Conservation (phyloP, 2,329 filamentous ascomycete species). For the Paraconiothyrium brasiliense region DNA sequence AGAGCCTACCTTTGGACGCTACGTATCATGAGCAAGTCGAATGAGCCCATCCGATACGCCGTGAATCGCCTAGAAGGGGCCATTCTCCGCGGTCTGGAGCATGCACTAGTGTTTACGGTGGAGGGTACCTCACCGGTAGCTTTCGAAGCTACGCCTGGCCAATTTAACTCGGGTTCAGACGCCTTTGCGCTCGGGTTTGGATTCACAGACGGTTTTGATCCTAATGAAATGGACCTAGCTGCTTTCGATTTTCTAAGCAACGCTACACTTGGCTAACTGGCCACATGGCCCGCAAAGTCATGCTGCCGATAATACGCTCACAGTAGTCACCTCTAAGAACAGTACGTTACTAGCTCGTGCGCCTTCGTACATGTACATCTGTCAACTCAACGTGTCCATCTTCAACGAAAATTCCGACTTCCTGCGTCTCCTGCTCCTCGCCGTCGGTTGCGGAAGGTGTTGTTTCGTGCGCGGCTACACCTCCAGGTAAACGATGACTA, state of each 20-base stretch:
- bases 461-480: too few relatives aligned
- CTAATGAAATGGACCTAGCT: constrained; percentile 4
- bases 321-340: neutral
- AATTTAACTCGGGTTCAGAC: neutral
- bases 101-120: constrained; percentile 49
- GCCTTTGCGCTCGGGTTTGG: constrained; percentile 5
- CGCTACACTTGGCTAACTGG: neutral
- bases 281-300: neutral
- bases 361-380: constrained; percentile 2
- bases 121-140: constrained; percentile 22
- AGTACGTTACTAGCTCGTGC: neutral
- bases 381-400: constrained; percentile 16
- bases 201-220: constrained; percentile 1
- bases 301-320: neutral
- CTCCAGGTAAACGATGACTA: constrained; percentile 15
- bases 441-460: too few relatives aligned
- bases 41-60: constrained; percentile 50
- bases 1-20: constrained; percentile 23
- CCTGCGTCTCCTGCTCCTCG: constrained; percentile 3
- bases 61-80: constrained; percentile 51
- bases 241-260: constrained; percentile 13
- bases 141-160: constrained; percentile 8
- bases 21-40: constrained; percentile 50
- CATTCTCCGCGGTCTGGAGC: constrained; percentile 51
- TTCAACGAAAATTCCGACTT: constrained; percentile 24